Evolutionary conservation across 306 rosid species (phyloP), one percentile per base, ranked within the genome.

Genomic region (Vigna radiata): DNA sequence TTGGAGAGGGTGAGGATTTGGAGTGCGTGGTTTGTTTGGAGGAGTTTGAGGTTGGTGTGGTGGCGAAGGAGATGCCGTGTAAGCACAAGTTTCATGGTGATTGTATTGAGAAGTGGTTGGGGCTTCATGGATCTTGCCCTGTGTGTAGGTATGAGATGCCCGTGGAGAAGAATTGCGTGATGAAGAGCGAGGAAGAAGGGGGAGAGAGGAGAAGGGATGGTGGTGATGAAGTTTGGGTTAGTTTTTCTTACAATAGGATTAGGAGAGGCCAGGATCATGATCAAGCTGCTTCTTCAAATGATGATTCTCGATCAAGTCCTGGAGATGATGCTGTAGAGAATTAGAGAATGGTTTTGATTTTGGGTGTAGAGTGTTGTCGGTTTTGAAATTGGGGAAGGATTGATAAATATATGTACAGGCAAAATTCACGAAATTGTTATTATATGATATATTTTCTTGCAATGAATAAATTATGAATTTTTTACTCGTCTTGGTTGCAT

Each of bases 11-110:
- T 7, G 83, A 25, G 7, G 68, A 16, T 2, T 88, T 65, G 8
- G 95, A 90, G 85, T 92, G 98, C 77, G 86, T 80, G 77, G 85
- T 94, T 17, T 94, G 97, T 70, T 84, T 94, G 83, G 97, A 94
- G 17, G 87, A 89, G 60, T 88, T 83, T 77, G 87, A 83, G 64
- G 82, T 76, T 44, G 90, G 89, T 58, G 84, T 81, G 7, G 63
- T 73, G 33, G 91, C 73, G 0, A 95, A 82, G 18, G 87, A 87
- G 37, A 90, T 95, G 97, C 93, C 97, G 9, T 92, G 96, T 68
- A 82, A 72, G 81, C 98, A 95, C 68, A 85, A 79, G 53, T 95
- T 95, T 77, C 97, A 92, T 16, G 70, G 48, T 0, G 36, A 52
- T 66, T 92, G 99, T 16, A 83, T 95, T 31, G 93, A 87, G 81